Base-by-base conservation (phyloP, 2,329 filamentous ascomycete species). In the Colletotrichum acutatum region DNA sequence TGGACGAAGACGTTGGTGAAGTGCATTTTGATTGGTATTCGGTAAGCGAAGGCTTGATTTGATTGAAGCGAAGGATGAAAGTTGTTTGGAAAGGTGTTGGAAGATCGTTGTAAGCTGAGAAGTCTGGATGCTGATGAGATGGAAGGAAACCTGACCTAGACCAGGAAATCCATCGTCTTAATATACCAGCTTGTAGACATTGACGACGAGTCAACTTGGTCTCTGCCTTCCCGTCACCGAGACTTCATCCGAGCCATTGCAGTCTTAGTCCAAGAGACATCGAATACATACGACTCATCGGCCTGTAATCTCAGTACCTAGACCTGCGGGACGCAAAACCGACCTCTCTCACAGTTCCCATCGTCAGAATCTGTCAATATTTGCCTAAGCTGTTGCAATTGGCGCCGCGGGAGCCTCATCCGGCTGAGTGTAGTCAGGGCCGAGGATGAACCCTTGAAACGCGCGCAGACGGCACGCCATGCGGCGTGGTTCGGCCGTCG, bases 1-100 rank as follows among this genome's bases (percentile, higher is more conserved):
- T 90, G 82, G 19, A 80, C 82, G 60, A 91, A 82, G 62, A 84
- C 78, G 34, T 82, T 81, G 49, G 77, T 78, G 70, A 82, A 76
- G 42, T 77, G 72, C 76, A 78, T 78, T 58, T 28, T 76, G 69
- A 22, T 56, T 37, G 70, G 12, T 66, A 46, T 22, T n/a, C 57
- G 22, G 54, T 9, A 37, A 69, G 67, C 22, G 56, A 34, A n/a
- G 54, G 56, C 24, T 58, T 42, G 30, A 5, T 16, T 7, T 37
- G 9, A 14, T 58, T 19, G 1, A 3, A n/a, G 32, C 1, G 14
- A 34, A 16, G 42, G 49, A 16, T 53, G 46, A 11, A 64, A 54
- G 53, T 22, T 64, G 6, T 37, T 64, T 11, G 8, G 42, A 11
- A 22, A n/a, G 19, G 7, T 49, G 19, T 49, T 22, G 0, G 4